These are phyloP conservation scores for Sphaerobolus stellatus DNA, from an alignment of 1,284 basidiomycete species.

Conservation along the genomic window DNA sequence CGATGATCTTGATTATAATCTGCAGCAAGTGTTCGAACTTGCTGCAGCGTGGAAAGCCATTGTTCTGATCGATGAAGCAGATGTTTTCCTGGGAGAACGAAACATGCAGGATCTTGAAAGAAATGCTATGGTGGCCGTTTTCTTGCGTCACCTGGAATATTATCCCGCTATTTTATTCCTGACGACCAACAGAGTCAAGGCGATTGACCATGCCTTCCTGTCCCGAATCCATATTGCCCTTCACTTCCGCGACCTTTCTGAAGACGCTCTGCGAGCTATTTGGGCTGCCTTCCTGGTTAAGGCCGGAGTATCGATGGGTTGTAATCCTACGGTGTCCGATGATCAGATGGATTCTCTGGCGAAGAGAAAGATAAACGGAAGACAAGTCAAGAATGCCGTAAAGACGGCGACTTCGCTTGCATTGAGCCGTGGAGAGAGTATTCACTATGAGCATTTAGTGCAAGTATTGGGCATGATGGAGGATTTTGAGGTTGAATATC, in stretches of 20 bases:
- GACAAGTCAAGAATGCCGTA: constrained; percentile 65
- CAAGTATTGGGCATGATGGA: constrained; percentile 61
- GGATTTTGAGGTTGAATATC: constrained; percentile 55
- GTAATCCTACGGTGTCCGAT: constrained; percentile 36
- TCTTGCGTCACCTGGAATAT: constrained; percentile 61
- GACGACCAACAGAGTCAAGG: constrained; percentile 62
- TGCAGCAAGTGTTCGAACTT: constrained; percentile 41
- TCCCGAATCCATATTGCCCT: constrained; percentile 67
- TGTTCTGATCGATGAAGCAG: constrained; percentile 62
- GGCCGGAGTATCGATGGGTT: constrained; percentile 35
- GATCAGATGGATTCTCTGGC: constrained; percentile 45
- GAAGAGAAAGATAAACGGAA: constrained; percentile 51
- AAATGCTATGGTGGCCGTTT: constrained; percentile 66
- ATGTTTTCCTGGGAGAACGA: constrained; percentile 63
- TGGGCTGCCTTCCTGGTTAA: constrained; percentile 57
- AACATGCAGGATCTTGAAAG: constrained; percentile 58
- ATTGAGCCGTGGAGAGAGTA: constrained; percentile 41
- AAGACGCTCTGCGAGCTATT: constrained; percentile 48
- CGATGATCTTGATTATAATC: constrained; percentile 36
- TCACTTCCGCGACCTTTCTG: constrained; percentile 53
- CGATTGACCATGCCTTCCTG: constrained; percentile 66
- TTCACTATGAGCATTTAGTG: constrained; percentile 47
- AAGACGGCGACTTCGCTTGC: constrained; percentile 60
- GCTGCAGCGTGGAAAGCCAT: constrained; percentile 64
- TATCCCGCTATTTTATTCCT: constrained; percentile 66